Evolutionary conservation across 31 red algal species (phyloP).

Genomic region (Asparagopsis taxiformis): DNA sequence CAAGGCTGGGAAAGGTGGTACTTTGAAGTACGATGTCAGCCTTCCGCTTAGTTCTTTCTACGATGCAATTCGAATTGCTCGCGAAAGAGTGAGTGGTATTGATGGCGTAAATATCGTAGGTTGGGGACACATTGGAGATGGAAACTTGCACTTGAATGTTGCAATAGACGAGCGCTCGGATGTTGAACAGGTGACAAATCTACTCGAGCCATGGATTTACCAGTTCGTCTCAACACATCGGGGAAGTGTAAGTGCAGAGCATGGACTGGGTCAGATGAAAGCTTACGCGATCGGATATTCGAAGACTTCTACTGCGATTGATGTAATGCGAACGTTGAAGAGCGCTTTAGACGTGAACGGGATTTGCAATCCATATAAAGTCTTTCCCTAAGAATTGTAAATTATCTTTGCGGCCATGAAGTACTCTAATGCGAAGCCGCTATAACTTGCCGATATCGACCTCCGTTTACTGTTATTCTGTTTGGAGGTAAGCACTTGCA

Average conservation of each 20-base stretch:
- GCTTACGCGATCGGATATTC: slow-evolving; percentile 51
- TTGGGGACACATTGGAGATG: slow-evolving; percentile 98
- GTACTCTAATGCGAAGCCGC: too few species aligned
- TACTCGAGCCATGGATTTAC: slow-evolving; percentile 89
- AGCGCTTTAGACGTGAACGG: slow-evolving; percentile 74
- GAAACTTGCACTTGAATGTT: slow-evolving; percentile 96
- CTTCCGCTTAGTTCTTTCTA: slow-evolving; percentile 81
- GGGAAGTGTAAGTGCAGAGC: slow-evolving; percentile 90
- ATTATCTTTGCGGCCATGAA: too few species aligned
- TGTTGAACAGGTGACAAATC: slow-evolving; percentile 12
- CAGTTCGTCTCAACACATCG: slow-evolving; percentile 60
- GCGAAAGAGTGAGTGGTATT: slow-evolving; percentile 27
- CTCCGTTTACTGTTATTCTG: too few species aligned
- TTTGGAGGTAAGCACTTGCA: too few species aligned
- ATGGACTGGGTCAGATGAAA: slow-evolving; percentile 93
- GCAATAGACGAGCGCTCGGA: slow-evolving; percentile 9
- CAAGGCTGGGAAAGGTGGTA: slow-evolving; percentile 45
- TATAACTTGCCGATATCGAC: too few species aligned
- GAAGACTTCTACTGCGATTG: slow-evolving; percentile 53
- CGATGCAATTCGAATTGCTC: slow-evolving; percentile 34
- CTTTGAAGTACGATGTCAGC: slow-evolving; percentile 94
- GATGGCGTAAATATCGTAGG: slow-evolving; percentile 40
- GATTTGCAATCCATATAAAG: slow-evolving; percentile 94
- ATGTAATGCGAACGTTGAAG: slow-evolving; percentile 84
- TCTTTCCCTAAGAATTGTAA: slow-evolving; percentile 65